phyloP scores from a whole-genome alignment of 2,329 filamentous ascomycete genomes.

The Fusarium nodosum region DNA sequence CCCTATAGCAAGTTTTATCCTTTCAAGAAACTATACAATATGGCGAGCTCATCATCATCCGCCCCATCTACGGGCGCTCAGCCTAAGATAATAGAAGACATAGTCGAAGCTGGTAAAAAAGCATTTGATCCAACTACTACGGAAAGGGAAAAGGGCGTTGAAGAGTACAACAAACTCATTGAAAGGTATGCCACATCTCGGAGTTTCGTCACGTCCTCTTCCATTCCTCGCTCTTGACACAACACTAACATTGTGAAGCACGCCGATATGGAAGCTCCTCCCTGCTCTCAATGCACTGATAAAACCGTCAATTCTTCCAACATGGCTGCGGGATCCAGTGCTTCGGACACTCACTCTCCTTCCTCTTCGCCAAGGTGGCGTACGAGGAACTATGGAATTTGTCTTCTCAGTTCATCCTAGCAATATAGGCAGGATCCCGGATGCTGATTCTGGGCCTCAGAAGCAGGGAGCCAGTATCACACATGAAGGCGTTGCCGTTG shows the following conservation, averaged over 20 bases:
- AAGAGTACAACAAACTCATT: constrained; percentile 63
- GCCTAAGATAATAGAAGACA: constrained; percentile 53
- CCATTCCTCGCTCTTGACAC: not conserved
- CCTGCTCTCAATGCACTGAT: constrained; percentile 73
- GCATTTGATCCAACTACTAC: constrained; percentile 63
- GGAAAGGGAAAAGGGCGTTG: constrained; percentile 52
- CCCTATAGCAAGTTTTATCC: constrained; percentile 36
- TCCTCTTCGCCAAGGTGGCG: constrained; percentile 72
- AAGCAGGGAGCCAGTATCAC: constrained; percentile 74
- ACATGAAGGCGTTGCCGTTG: constrained; percentile 75
- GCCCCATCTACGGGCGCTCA: constrained; percentile 31
- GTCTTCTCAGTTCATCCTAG: constrained; percentile 77
- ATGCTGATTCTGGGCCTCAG: constrained; percentile 59
- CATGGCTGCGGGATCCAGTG: constrained; percentile 71
- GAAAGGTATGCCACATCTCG: constrained; percentile 58
- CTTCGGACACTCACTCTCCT: constrained; percentile 70
- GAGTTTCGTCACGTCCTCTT: not conserved
- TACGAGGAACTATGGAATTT: constrained; percentile 78
- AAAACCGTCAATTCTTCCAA: constrained; percentile 69
- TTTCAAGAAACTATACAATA: constrained; percentile 33
- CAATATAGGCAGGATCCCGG: constrained; percentile 57
- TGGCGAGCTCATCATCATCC: constrained; percentile 48
- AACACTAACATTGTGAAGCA: constrained; percentile 46
- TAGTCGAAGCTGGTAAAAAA: constrained; percentile 59
- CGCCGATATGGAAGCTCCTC: constrained; percentile 66